Evolutionary conservation across 257 asterid genomes (phyloP).

Genomic region (Nicotiana obtusifolia): DNA sequence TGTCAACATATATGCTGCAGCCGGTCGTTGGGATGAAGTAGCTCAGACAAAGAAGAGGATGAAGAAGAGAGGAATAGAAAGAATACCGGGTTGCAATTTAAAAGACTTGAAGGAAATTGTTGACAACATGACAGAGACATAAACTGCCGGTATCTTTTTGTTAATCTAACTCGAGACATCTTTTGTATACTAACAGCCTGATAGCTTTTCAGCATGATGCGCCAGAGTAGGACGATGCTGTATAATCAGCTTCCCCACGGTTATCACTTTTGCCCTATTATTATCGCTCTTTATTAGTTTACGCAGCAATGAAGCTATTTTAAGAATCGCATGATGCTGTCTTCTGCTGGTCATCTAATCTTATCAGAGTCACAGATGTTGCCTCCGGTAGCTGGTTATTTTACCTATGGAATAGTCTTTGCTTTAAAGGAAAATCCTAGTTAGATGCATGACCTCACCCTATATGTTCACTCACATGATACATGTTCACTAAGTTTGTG

Average conservation of each 20-base stretch:
- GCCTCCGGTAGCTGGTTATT: not conserved
- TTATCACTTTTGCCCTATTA: too few species aligned
- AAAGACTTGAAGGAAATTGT: conserved; percentile 56
- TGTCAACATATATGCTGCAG: conserved; percentile 57
- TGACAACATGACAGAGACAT: conserved; percentile 16
- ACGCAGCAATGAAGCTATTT: too few species aligned
- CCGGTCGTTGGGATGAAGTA: conserved; percentile 70
- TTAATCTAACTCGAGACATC: not conserved
- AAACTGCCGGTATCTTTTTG: not conserved
- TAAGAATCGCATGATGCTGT: too few species aligned
- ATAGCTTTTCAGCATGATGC: too few species aligned
- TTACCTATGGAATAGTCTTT: not conserved
- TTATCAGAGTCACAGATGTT: too few species aligned
- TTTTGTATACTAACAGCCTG: too few species aligned
- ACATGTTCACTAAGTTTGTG: not conserved
- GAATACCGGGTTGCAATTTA: conserved; percentile 43
- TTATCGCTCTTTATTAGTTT: too few species aligned
- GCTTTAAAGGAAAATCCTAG: not conserved
- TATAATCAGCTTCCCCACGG: too few species aligned
- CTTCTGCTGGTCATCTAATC: too few species aligned
- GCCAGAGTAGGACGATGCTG: too few species aligned
- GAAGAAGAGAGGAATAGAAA: conserved; percentile 48
- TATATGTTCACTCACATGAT: not conserved
- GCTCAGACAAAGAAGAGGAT: conserved; percentile 39
- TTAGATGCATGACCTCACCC: not conserved